Evolutionary conservation across 768 basidiomycete species (phyloP), one percentile per base, ranked within the genome.

Genomic region (Plicaturopsis crispa): DNA sequence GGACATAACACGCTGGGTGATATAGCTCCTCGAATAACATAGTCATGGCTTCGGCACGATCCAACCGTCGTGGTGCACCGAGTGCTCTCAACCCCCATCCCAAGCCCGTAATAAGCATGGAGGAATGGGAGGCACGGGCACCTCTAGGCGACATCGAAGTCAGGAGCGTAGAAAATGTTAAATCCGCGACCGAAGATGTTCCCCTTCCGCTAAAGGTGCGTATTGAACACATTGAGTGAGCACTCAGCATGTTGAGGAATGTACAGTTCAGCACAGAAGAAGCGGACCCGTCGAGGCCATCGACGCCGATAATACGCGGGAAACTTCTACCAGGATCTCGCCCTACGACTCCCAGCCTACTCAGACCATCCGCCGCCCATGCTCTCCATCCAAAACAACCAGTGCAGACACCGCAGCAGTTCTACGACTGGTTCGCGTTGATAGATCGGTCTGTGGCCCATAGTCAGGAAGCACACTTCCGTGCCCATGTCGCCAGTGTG

Each of bases 361-460:
- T 16, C 34, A 11, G 37, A 45, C 33, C 38, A 41, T 10, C 59
- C 56, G 7, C 22, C 23, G 36, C 45, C 33, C 57, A 52, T 39
- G 70, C 79, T 0, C 62, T 89, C 12, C 82, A 85, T 51, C 85
- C 88, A 2, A 75, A 72, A 35, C 73, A 78, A 28, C 82, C 87
- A 4, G 80, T 98, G 26, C 75, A 84, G 45, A 94, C 91, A 0
- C 84, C 92, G 1, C 90, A 98, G 50, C 91, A 97, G 48, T 94
- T 99, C 60, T 90, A 93, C 54, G 94, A 98, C 62, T 96, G 92
- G 84, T 94, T 92, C 57, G 71, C 88, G 3, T 70, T 85, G 28
- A 80, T 99, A 38, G 92, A 96, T 47, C 72, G 84, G 12, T 84
- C 85, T 3, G 88, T 96, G 24, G 84, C 91, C 6, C 90, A 91